A percentile compares a stretch with the other conserved stretches of the same genome.
Conservation (phyloP, 495 filamentous ascomycete species). For the Paragyromitra xinjiangensis region DNA sequence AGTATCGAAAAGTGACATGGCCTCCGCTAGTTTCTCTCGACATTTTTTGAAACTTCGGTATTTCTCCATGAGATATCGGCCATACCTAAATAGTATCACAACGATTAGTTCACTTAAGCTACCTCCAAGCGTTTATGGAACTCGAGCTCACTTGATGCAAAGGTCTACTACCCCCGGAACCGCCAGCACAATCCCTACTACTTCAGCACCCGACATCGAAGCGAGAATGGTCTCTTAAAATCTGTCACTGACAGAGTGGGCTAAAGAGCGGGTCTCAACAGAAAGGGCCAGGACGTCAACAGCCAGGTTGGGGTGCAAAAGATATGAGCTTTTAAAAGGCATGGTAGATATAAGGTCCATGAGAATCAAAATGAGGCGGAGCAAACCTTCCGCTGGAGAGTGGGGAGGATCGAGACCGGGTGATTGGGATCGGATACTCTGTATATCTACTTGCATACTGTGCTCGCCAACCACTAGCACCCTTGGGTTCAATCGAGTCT, state of each 20-base stretch:
- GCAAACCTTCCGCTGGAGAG: background rate
- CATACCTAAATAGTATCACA: background rate
- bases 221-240: background rate
- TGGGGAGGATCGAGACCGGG: background rate
- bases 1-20: background rate
- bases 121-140: background rate
- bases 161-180: constrained; percentile 14
- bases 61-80: background rate
- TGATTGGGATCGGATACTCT: background rate
- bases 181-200: constrained; percentile 5
- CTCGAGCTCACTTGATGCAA: constrained; percentile 8
- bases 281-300: no score
- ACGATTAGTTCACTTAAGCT: background rate
- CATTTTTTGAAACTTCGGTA: background rate
- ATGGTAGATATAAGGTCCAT: background rate
- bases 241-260: no score
- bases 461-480: no score
- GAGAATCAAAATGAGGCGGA: background rate
- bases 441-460: no score
- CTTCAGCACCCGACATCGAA: background rate
- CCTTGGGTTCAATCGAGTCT: background rate
- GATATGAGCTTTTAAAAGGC: background rate
- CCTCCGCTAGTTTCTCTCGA: background rate
- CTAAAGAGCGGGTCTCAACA: no score
- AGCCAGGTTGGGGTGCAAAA: no score